Evolutionary conservation across 805 yeast genomes (phyloP), one percentile per base, ranked within the genome.

Genomic region (Lipomyces oligophaga): DNA sequence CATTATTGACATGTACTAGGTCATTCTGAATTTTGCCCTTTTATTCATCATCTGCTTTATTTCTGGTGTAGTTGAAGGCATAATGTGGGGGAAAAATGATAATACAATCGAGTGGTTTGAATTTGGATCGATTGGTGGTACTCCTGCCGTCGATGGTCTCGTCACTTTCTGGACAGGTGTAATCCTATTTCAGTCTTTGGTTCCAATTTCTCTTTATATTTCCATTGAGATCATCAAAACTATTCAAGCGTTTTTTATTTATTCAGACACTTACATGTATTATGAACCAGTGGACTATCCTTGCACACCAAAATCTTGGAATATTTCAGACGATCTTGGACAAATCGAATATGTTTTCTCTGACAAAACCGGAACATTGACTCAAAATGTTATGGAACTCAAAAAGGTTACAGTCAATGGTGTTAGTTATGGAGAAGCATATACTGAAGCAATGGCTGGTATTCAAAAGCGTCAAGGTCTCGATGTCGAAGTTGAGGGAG

Each of bases 381-480:
- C 94, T 5, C 90, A 84, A 64, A 84, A 84, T 59, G 78, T 82
- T 21, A 84, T 84, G 94, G 87, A 83, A 61, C 85, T 83, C 67
- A 78, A 79, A 50, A 84, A 84, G 61, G 82, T 88, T 63, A 76
- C 87, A 3, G 74, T 85, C 48, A 77, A 75, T 44, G 84, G 86
- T 22, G 73, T 73, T 32, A 63, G 81, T 0, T 85, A 84, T 57
- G 93, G 90, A 7, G 67, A 75, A 31, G 87, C 90, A 0, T 83
- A 82, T 63, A 83, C 90, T 2, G 89, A 84, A 58, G 88, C 89
- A 0, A 73, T 79, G 63, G 80, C 80, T 35, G 93, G 93, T 22
- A 71, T 79, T 57, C 77, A 80, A 55, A 81, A 80, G 59, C 69
- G 90, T 39, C 67, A 70, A 25, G 90, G 90, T 3, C 55, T 77